Base-by-base conservation (phyloP, 495 filamentous ascomycete species). In the Penicillium goetzii region DNA sequence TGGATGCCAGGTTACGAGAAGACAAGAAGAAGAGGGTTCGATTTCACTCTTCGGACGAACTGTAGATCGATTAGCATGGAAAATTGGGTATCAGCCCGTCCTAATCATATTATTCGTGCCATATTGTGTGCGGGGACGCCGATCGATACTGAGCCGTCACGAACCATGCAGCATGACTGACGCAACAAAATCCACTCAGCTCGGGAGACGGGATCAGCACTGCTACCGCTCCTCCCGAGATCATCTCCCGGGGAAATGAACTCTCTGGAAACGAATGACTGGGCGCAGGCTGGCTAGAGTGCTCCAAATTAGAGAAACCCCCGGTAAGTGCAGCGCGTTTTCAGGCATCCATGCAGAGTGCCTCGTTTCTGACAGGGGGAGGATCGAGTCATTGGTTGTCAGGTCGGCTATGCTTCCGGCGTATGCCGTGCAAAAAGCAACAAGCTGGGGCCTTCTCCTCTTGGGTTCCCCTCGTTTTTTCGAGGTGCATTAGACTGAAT, bases 401-500 rank as follows among this genome's bases (percentile, higher is more conserved):
- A 53, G 19, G 38, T 21, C 19, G 38, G 47, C 51, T 38, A n/a
- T 61, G 49, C 59, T 28, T 34, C 23, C 59, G 59, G 64, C 45
- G 30, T 53, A 62, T 36, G 61, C 64, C 64, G 64, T 38, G 9
- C 32, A 40, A 40, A 25, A 33, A 45, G 34, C 30, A 43, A 53
- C 30, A 19, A 21, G 19, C 41, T 63, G 59, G 34, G 47, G 1
- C 41, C 19, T 55, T 4, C 7, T 19, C 14, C 52, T 21, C 25
- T 21, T n/a, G 50, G 30, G n/a, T 61, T 26, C 41, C 30, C 38
- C 49, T 51, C 56, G 40, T 66, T 47, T 66, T 10, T 62, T 51
- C 43, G 58, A 65, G 43, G 51, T 66, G 64, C 64, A 66, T 62
- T 66, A 66, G 60, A 19, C 58, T n/a, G n/a, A n/a, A n/a, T n/a